Conservation (phyloP, 1,284 basidiomycete genomes). For the Rhodotorula mucilaginosa region DNA sequence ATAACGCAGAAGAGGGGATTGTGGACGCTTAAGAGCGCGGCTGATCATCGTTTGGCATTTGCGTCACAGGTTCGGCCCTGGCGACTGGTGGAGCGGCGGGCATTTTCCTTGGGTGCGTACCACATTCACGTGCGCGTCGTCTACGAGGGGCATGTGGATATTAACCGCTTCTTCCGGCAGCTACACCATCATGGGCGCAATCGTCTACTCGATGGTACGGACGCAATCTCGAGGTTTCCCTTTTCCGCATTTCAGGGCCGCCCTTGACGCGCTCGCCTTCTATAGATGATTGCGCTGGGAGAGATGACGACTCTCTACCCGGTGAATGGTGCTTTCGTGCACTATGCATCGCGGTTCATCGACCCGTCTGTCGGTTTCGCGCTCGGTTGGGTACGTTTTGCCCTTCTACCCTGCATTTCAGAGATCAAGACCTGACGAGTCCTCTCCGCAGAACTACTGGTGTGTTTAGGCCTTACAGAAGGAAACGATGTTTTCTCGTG, state of each 20-base stretch:
- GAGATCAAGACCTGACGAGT: background rate
- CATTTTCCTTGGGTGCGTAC: constrained; percentile 40
- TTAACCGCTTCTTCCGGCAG: background rate
- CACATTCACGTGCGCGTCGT: no score
- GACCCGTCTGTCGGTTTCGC: constrained; percentile 50
- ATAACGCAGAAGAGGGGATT: no score
- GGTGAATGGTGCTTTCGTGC: constrained; percentile 51
- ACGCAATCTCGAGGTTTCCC: constrained; percentile 50
- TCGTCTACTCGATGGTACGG: constrained; percentile 41
- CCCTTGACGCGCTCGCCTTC: constrained; percentile 9
- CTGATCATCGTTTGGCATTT: no score
- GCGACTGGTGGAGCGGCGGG: constrained; percentile 46
- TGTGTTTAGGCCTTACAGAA: background rate
- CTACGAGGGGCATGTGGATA: background rate
- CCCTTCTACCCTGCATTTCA: background rate
- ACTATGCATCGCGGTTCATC: constrained; percentile 63
- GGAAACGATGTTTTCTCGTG: background rate
- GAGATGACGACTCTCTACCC: constrained; percentile 49
- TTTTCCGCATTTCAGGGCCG: constrained; percentile 6
- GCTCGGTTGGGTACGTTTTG: constrained; percentile 31
- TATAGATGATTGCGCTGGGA: constrained; percentile 47
- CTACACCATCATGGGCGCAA: constrained; percentile 44
- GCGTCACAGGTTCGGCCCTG: constrained; percentile 40
- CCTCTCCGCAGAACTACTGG: constrained; percentile 16
- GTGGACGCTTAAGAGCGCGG: no score